Conservation (phyloP, 2,329 filamentous ascomycete species). For the Hymenoscyphus linearis region DNA sequence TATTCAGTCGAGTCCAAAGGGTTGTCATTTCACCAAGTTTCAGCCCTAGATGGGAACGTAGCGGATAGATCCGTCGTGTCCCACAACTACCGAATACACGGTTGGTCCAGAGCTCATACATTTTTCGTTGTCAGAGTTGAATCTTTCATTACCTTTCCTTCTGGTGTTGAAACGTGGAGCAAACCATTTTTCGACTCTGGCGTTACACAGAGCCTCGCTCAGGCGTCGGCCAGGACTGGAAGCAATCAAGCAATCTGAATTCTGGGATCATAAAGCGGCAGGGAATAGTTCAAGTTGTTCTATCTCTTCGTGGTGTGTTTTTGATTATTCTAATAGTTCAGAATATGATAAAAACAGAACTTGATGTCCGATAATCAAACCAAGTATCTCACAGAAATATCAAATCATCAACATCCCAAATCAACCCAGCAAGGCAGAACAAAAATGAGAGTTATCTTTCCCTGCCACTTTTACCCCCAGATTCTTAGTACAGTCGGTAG, state of each 20-base stretch:
- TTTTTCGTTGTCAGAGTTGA: not conserved
- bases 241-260: constrained; percentile 19
- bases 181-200: constrained; percentile 14
- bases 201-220: constrained; percentile 23
- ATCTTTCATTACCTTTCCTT: constrained; percentile 5
- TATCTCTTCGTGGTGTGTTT: constrained; percentile 9
- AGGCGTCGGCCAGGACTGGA: constrained; percentile 13
- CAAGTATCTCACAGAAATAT: not conserved
- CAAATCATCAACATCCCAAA: too few relatives aligned
- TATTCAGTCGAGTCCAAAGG: not conserved
- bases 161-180: constrained; percentile 17
- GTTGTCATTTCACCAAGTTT: not conserved
- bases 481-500: not conserved
- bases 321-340: not conserved
- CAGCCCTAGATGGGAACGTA: not conserved
- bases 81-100: not conserved
- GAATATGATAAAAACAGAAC: not conserved
- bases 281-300: constrained; percentile 12
- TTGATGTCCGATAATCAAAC: not conserved
- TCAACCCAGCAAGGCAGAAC: too few relatives aligned
- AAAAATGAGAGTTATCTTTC: too few relatives aligned
- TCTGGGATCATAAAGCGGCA: constrained; percentile 12
- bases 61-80: constrained; percentile 1
- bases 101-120: not conserved
- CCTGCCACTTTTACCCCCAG: too few relatives aligned